Conservation (phyloP, 148 eudicot species). For the Chenopodium formosanum region DNA sequence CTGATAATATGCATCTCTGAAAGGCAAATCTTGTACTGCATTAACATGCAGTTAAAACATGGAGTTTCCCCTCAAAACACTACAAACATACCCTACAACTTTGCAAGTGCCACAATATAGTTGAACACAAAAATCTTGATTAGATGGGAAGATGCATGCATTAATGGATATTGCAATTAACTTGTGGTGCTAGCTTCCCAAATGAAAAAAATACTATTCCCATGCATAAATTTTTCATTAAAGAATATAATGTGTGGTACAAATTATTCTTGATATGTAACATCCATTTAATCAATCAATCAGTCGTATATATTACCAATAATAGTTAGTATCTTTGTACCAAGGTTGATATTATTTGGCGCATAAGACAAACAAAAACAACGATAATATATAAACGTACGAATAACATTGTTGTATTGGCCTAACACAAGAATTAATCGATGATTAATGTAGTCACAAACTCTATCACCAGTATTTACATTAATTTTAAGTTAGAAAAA, state of each 20-base stretch:
- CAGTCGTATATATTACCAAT: not conserved
- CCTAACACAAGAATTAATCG: not conserved
- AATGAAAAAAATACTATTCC: not conserved
- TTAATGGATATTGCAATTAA: slow-evolving; percentile 2
- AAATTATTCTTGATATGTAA: not conserved
- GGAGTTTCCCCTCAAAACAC: not conserved
- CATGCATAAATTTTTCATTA: not conserved
- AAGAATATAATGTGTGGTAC: slow-evolving; percentile 3
- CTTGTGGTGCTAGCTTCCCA: not conserved
- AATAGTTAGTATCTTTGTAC: too few species aligned
- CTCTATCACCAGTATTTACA: too few species aligned
- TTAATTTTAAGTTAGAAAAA: too few species aligned
- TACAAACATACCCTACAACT: not conserved
- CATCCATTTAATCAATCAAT: slow-evolving; percentile 11
- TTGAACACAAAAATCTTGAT: not conserved
- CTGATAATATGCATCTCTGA: too few species aligned
- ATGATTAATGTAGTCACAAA: too few species aligned
- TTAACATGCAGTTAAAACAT: too few species aligned
- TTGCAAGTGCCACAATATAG: not conserved
- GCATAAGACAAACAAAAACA: not conserved
- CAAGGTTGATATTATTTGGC: not conserved
- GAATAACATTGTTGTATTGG: not conserved
- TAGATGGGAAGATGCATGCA: not conserved
- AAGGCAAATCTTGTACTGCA: too few species aligned
- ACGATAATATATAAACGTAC: not conserved